phyloP scores from a whole-genome alignment of 148 eudicot species.

The Agrostemma githago region DNA sequence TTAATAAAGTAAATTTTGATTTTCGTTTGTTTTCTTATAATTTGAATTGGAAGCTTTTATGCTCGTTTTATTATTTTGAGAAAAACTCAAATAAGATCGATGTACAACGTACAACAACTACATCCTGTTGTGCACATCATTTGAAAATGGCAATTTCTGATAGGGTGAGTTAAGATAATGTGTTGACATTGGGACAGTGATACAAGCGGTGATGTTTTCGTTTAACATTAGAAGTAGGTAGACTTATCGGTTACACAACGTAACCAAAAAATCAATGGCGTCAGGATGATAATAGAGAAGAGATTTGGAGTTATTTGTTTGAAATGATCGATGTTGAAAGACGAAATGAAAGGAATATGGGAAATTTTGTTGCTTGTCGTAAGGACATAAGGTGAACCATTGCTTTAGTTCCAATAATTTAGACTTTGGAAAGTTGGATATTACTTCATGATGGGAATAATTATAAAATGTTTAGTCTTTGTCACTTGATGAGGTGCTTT shows the following conservation, averaged over 20 bases:
- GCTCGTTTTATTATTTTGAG: not conserved
- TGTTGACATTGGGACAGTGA: not conserved
- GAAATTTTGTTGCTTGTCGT: not conserved
- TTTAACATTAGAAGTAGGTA: not conserved
- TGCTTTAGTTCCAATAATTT: not conserved
- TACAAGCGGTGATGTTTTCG: not conserved
- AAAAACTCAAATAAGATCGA: no score
- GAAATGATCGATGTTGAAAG: not conserved
- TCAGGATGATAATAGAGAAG: not conserved
- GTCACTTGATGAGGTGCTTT: not conserved
- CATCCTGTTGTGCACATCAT: no score
- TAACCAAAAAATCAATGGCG: not conserved
- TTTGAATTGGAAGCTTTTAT: not conserved
- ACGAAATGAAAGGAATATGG: no score
- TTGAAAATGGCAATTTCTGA: no score
- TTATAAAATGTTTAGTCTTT: not conserved
- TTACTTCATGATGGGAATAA: not conserved
- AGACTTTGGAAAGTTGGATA: not conserved
- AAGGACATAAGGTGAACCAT: not conserved
- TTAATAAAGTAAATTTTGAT: not conserved
- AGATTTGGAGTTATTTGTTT: not conserved
- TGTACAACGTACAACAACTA: no score
- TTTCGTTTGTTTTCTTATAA: not conserved
- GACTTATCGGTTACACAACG: not conserved
- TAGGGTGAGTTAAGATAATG: no score